Conservation (phyloP, 352 stramenopile genomes). For the Peronospora tabacina region DNA sequence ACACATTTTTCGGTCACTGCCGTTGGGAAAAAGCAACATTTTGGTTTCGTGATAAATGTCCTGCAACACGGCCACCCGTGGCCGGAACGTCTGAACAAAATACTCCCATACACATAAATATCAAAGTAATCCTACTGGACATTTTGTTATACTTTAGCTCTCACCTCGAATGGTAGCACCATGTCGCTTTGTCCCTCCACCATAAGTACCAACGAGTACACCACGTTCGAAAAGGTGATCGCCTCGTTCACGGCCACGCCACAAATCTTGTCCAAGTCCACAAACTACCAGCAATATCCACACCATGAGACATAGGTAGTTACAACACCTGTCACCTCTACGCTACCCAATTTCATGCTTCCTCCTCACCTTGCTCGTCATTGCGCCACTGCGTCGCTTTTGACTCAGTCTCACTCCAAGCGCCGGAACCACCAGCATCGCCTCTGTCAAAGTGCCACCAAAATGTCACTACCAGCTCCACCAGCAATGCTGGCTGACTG, state of each 20-base stretch:
- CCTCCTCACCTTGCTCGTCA: constrained; percentile 18
- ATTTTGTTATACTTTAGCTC: not conserved
- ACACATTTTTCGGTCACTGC: constrained; percentile 32
- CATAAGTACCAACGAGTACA: constrained; percentile 80
- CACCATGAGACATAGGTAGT: not conserved
- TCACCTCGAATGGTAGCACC: constrained; percentile 73
- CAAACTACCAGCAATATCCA: constrained; percentile 15
- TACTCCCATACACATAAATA: not conserved
- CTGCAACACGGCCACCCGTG: constrained; percentile 54
- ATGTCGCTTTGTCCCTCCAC: constrained; percentile 56
- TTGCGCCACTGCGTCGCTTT: constrained; percentile 38
- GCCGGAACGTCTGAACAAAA: constrained; percentile 50
- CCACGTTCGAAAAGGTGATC: constrained; percentile 69
- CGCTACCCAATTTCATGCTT: not conserved
- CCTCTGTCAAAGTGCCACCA: constrained; percentile 32
- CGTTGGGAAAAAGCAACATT: constrained; percentile 47
- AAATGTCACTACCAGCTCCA: constrained; percentile 4
- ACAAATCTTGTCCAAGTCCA: constrained; percentile 37
- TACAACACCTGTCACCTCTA: not conserved
- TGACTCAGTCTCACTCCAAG: constrained; percentile 68
- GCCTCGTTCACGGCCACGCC: constrained; percentile 77
- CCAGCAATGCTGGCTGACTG: not conserved
- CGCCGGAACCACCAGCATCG: constrained; percentile 63
- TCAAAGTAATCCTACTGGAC: not conserved
- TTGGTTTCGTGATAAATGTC: constrained; percentile 62